Base-by-base conservation (phyloP, 257 asterid genomes). In the Solanum neorickii region DNA sequence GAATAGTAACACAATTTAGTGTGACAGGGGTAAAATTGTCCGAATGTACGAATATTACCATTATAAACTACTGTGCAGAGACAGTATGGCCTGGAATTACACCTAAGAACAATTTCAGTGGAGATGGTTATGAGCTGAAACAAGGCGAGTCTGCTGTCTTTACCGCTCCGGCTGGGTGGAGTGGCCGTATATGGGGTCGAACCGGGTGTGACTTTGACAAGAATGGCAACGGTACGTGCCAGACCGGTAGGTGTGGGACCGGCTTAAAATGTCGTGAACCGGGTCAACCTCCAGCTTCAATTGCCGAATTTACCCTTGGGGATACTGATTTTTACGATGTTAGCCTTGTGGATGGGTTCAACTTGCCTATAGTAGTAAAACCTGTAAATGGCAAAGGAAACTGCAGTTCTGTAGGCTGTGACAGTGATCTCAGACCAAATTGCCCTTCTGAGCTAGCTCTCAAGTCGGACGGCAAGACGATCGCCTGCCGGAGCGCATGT, bases 261-360 rank as follows among this genome's bases (percentile, higher is more conserved):
- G 35, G 84, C 42, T 59, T 92, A 11, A 92, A 91, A 75, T 94
- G 95, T 87, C 37, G 73, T 0, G 90, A 89, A 15, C 92, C 94
- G 0, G 97, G 95, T 46, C 42, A 84, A 37, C 97, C 95, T 33
- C 94, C 97, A 9, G 93, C 94, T 60, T 87, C 97, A 20, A 90
- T 94, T 70, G 97, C 95, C n/a, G 92, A 92, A 66, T 91, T 94
- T 47, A 82, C 95, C 21, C 92, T 94, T 9, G 97, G 97, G 16
- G 86, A 90, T 3, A 83, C 82, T 0, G 96, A 94, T 84, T 94
- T 84, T 69, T 94, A 94, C 44, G 95, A 91, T 47, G 94, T 94
- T 33, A 94, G 96, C 93, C 93, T 92, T 2, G 98, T 94, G 12
- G 98, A 94, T 46, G 96, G 96, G 37, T 94, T 93, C 94, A 94